Evolutionary conservation across 2,329 filamentous ascomycete species (phyloP).

Genomic region (Apiospora kogelbergensis): DNA sequence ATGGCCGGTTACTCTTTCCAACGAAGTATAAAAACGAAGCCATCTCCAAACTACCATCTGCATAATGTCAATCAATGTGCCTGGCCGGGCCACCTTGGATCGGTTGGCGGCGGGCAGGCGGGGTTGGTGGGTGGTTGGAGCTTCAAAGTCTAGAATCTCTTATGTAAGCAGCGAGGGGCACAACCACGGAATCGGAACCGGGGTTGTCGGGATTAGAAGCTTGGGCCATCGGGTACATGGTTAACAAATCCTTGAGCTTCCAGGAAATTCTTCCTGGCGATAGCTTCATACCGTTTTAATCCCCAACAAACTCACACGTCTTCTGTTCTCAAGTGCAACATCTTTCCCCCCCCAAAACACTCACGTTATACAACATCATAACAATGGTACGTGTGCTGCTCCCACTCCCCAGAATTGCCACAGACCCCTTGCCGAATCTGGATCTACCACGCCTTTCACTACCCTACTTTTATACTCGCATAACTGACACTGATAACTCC

Average conservation of each 20-base stretch:
- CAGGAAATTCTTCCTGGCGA: constrained; percentile 5
- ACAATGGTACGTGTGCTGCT: constrained; percentile 26
- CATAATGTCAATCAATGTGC: neutral
- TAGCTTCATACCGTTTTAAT: neutral
- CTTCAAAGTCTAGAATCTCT: neutral
- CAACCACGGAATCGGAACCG: neutral
- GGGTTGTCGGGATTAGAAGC: neutral
- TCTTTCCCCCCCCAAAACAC: neutral
- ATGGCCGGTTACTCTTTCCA: neutral
- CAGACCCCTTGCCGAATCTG: neutral
- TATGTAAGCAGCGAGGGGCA: neutral
- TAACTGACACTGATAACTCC: neutral
- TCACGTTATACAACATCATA: constrained; percentile 1
- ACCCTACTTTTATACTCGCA: neutral
- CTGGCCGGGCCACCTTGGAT: neutral
- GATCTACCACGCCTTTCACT: neutral
- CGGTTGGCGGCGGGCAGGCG: neutral
- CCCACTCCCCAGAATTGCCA: neutral
- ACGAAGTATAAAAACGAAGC: neutral
- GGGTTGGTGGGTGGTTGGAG: too few relatives aligned
- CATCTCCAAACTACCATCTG: neutral
- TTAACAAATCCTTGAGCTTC: constrained; percentile 1
- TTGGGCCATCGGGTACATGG: neutral
- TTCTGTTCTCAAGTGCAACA: neutral
- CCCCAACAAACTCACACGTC: neutral